phyloP scores from a whole-genome alignment of 1,284 basidiomycete species.

The Fomitiporia mediterranea region DNA sequence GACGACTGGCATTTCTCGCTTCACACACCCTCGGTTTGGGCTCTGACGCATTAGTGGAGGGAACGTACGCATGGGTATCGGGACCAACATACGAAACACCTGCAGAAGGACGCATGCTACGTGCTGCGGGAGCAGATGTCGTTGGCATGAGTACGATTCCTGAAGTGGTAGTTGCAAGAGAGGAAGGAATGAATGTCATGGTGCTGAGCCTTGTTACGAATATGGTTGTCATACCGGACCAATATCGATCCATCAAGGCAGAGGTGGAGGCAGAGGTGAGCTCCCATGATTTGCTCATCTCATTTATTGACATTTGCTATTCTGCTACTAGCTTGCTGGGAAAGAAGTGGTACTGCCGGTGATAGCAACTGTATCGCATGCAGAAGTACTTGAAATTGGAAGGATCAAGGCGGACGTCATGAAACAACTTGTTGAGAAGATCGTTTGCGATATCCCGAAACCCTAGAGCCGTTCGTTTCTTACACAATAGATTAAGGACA shows the following conservation, averaged over 20 bases:
- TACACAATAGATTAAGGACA: too few relatives aligned
- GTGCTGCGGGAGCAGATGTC: constrained; percentile 71
- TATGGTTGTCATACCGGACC: constrained; percentile 70
- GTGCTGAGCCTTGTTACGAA: constrained; percentile 82
- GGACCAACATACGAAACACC: constrained; percentile 84
- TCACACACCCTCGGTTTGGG: constrained; percentile 50
- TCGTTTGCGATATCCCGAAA: constrained; percentile 35
- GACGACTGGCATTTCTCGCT: constrained; percentile 64
- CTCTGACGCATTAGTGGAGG: constrained; percentile 56
- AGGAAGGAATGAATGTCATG: constrained; percentile 68
- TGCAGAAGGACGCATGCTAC: constrained; percentile 72
- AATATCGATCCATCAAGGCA: constrained; percentile 62
- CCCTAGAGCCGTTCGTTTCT: too few relatives aligned
- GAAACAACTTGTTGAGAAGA: constrained; percentile 57
- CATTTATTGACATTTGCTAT: constrained; percentile 13
- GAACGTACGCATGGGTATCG: constrained; percentile 81
- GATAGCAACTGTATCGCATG: constrained; percentile 65
- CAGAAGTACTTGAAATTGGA: constrained; percentile 74
- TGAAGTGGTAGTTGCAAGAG: constrained; percentile 77
- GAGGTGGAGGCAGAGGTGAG: constrained; percentile 72
- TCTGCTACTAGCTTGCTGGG: constrained; percentile 53
- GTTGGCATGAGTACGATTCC: constrained; percentile 91
- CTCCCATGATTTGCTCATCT: constrained; percentile 5
- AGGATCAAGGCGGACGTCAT: constrained; percentile 66
- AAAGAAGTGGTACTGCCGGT: constrained; percentile 39